phyloP scores from a whole-genome alignment of 108 stramenopile species.

The Poteriospumella lacustris region DNA sequence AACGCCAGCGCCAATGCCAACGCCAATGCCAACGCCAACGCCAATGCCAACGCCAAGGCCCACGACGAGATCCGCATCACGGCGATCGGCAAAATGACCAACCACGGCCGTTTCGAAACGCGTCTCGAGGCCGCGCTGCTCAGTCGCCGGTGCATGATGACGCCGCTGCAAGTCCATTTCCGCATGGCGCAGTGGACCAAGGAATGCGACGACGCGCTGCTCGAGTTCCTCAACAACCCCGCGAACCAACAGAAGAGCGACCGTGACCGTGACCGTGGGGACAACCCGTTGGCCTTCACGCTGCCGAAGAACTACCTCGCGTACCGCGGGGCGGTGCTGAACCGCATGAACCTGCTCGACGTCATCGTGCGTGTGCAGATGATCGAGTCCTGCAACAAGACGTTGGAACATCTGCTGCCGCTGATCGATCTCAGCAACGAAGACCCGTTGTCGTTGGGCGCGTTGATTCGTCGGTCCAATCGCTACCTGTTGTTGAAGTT shows the following conservation, averaged over 20 bases:
- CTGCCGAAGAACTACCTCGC: background rate
- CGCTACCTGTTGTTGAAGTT: constrained; percentile 41
- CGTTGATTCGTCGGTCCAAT: constrained; percentile 36
- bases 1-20: no score
- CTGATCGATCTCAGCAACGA: constrained; percentile 12
- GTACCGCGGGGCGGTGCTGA: background rate
- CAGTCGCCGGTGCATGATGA: background rate
- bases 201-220: background rate
- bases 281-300: background rate
- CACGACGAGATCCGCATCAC: background rate
- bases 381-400: background rate
- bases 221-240: background rate
- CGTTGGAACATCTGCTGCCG: background rate
- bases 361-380: background rate
- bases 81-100: background rate
- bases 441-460: constrained; percentile 7
- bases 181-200: background rate
- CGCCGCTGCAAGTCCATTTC: background rate
- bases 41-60: no score
- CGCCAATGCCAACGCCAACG: no score
- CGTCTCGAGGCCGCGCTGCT: background rate
- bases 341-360: background rate
- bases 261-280: background rate
- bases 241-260: background rate
- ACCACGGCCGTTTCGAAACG: background rate